Percentiles rank a stretch among this genome's conserved stretches.
These are phyloP conservation scores for Cutaneotrichosporon mucoides DNA, from an alignment of 1,284 basidiomycete genomes.

Conservation along the genomic window DNA sequence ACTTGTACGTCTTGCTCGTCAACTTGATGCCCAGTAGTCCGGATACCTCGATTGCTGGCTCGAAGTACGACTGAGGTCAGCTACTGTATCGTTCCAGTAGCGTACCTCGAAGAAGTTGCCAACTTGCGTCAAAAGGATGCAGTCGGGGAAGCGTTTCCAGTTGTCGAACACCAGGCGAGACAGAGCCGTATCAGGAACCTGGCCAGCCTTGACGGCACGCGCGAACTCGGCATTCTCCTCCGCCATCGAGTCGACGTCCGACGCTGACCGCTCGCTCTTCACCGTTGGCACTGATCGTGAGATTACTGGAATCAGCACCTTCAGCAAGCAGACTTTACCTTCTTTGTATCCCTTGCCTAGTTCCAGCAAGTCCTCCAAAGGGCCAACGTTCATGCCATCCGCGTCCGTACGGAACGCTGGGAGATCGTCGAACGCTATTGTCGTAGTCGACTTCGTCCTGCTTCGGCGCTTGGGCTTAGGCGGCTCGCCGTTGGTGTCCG, in stretches of 20 bases:
- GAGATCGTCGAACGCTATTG: slow-evolving; percentile 12
- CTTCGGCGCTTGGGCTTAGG: background rate
- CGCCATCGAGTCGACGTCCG: background rate
- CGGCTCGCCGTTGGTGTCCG: background rate
- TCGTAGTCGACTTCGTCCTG: slow-evolving; percentile 1
- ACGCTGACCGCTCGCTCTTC: too few species aligned
- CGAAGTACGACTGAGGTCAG: slow-evolving; percentile 74
- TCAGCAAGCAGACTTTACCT: background rate
- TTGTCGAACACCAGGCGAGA: slow-evolving; percentile 68
- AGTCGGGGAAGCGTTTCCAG: slow-evolving; percentile 73
- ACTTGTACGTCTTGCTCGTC: slow-evolving; percentile 48
- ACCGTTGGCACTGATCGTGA: background rate
- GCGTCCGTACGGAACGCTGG: slow-evolving; percentile 7
- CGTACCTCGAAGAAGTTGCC: slow-evolving; percentile 91
- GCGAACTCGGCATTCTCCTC: slow-evolving; percentile 18
- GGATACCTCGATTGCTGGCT: slow-evolving; percentile 76
- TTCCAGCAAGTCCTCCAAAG: slow-evolving; percentile 14
- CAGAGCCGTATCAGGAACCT: slow-evolving; percentile 51
- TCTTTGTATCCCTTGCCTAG: background rate
- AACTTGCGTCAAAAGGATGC: slow-evolving; percentile 81
- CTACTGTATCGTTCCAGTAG: background rate
- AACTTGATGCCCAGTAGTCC: slow-evolving; percentile 57
- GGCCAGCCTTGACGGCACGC: slow-evolving; percentile 22
- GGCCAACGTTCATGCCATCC: slow-evolving; percentile 13
- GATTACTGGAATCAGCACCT: background rate